Conservation (phyloP, 1,284 basidiomycete species). For the Cronartium quercuum region DNA sequence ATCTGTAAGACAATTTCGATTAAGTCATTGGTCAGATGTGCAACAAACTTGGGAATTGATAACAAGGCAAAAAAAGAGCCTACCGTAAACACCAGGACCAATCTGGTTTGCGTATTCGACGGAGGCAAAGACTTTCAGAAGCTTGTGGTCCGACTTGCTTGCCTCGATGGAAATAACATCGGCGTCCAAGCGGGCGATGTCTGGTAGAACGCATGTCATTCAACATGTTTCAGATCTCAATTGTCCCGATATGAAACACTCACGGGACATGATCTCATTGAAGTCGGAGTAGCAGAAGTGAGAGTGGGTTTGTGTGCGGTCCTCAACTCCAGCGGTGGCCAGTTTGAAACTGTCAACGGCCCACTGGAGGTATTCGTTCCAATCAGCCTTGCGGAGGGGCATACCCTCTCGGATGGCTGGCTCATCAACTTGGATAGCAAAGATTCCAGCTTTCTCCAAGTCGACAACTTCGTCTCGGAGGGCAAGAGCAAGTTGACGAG, state of each 20-base stretch:
- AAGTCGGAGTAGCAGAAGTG: conserved; percentile 92
- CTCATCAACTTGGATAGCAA: conserved; percentile 98
- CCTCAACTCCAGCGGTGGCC: conserved; percentile 83
- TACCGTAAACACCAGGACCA: conserved; percentile 69
- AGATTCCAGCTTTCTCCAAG: conserved; percentile 94
- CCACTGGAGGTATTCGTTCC: conserved; percentile 91
- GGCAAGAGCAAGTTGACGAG: conserved; percentile 95
- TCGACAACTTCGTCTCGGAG: conserved; percentile 98
- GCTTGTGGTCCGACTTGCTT: conserved; percentile 95
- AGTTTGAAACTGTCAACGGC: conserved; percentile 97
- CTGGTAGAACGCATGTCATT: conserved; percentile 94
- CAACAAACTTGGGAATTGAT: no score
- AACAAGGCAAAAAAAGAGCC: background rate
- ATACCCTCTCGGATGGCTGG: conserved; percentile 98
- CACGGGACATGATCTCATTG: conserved; percentile 40
- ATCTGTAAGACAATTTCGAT: conserved; percentile 56
- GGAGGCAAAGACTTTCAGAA: conserved; percentile 88
- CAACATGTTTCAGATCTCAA: conserved; percentile 50
- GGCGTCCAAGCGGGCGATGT: conserved; percentile 93
- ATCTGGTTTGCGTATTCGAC: conserved; percentile 97
- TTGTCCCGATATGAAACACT: background rate
- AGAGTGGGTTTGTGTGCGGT: conserved; percentile 89
- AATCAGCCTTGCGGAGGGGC: conserved; percentile 86
- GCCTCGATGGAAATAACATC: conserved; percentile 88
- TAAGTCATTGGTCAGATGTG: background rate